Evolutionary conservation across 148 eudicot genomes (phyloP), one percentile per base, ranked within the genome.

Genomic region (Heliosperma pusillum): DNA sequence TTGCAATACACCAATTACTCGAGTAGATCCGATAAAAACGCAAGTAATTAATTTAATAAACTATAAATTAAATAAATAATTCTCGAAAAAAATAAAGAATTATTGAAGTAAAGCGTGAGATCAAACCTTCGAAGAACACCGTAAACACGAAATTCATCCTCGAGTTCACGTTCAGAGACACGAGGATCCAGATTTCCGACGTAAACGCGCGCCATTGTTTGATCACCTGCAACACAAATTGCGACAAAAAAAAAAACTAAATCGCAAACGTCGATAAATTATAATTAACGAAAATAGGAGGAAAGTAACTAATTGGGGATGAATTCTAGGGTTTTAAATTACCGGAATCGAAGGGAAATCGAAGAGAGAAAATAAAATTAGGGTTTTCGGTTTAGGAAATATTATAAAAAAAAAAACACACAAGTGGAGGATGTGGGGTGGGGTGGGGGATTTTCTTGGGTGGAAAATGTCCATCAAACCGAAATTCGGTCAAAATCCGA

Each of bases 171-270:
- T 59, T 91, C 96, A 0, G 80, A n/a, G n/a, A 89, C 89, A 66
- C 86, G 86, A 25, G 93, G 88, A 69, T 91, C 93, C 84, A 91
- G 75, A 81, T 91, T 91, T n/a, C 96, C 96, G 16, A 91, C 85
- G 69, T 87, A 91, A 22, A 91, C 96, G 12, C 96, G 86, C 58
- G 96, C 57, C 96, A 91, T 91, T 45, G 40, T 81, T 59, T 20
- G 65, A 10, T 12, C 67, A 55, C 78, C 58, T 69, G 73, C 44
- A 73, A 17, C 45, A 20, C 1, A 42, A 65, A 73, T 73, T 55
- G 55, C 22, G 22, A 25, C 58, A 56, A 65, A 5, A 7, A 55
- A 7, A 55, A 33, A 47, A 10, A 7, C 8, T 20, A n/a, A 29
- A n/a, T 10, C 2, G 0, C 0, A 4, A 45, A 10, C 21, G 30